These are phyloP conservation scores for Penicillium verrucosum DNA, from an alignment of 2,329 filamentous ascomycete genomes.

Conservation along the genomic window DNA sequence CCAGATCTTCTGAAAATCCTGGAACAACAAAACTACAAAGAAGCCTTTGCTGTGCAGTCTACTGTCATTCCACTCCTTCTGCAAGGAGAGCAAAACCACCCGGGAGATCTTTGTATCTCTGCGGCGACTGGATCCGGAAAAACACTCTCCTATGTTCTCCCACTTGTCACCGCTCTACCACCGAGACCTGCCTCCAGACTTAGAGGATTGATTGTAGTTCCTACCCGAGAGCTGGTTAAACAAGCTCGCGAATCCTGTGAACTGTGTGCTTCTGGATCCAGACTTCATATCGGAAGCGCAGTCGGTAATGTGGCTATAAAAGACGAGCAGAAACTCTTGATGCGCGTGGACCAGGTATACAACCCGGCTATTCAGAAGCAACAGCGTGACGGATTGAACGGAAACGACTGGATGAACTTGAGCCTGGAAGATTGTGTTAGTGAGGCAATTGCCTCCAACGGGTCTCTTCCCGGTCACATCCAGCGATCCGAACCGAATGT, in stretches of 20 bases:
- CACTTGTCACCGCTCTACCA: slow-evolving; percentile 74
- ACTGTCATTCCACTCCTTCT: slow-evolving; percentile 77
- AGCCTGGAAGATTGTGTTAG: slow-evolving; percentile 47
- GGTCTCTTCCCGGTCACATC: slow-evolving; percentile 59
- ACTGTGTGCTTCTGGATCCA: slow-evolving; percentile 66
- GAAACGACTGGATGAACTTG: slow-evolving; percentile 48
- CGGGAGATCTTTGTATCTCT: slow-evolving; percentile 81
- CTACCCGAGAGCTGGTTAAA: slow-evolving; percentile 83
- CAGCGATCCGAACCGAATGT: slow-evolving; percentile 67
- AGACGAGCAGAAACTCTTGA: slow-evolving; percentile 60
- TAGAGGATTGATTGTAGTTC: slow-evolving; percentile 79
- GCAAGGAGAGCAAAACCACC: slow-evolving; percentile 57
- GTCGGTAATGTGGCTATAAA: slow-evolving; percentile 75
- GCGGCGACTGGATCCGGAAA: slow-evolving; percentile 96
- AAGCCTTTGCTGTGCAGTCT: slow-evolving; percentile 77
- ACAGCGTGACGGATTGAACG: slow-evolving; percentile 42
- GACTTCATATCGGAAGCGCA: slow-evolving; percentile 74
- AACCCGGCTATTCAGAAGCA: slow-evolving; percentile 57
- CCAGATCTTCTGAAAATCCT: slow-evolving; percentile 61
- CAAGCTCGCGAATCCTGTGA: slow-evolving; percentile 80
- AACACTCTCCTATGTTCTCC: slow-evolving; percentile 85
- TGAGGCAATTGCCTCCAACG: slow-evolving; percentile 39
- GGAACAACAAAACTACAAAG: slow-evolving; percentile 63
- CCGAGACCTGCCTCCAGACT: slow-evolving; percentile 63
- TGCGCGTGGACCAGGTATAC: slow-evolving; percentile 65